Base-by-base conservation (phyloP, 805 yeast species). In the Hanseniaspora singularis region DNA sequence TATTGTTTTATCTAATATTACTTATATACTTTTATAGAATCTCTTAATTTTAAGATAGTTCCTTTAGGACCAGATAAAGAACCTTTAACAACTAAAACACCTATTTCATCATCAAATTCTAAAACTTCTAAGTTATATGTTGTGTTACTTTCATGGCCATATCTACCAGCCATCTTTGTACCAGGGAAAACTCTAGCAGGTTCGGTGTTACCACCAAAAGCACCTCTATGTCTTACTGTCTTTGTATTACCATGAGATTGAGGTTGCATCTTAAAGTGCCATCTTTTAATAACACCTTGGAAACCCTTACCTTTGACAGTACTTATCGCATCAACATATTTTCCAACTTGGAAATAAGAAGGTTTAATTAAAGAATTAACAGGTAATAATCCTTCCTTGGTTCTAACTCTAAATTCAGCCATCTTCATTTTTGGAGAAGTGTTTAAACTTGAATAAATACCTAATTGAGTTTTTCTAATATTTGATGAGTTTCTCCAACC, bases 101-200 rank as follows among this genome's bases (percentile, higher is more conserved):
- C 95, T 49, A 79, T 76, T 44, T 74, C 87, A 38, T 80, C 86
- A 61, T 84, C 88, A 10, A 80, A 80, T 59, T 81, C 82, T 58
- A 92, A 68, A 19, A 92, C 79, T 59, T 79, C 72, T 22, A 78
- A 70, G 62, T 86, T 88, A 61, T 78, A 82, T 22, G 77, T 74
- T 3, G 97, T 89, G 51, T 75, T 73, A 55, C 69, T 70, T 47
- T 74, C 71, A 51, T 76, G 79, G 54, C 98, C 98, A 92, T 88
- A 81, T 64, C 84, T 83, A 53, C 98, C 98, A 31, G 97, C 94
- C 98, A 92, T 89, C 66, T 87, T 89, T 68, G 85, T 88, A 20
- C 96, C 97, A 14, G 96, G 97, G 52, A 87, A 69, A 45, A 87
- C 85, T 69, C 98, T 82, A 58, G 95, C 96, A 12, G 98, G 98